Evolutionary conservation across 441 rosid genomes (phyloP).

Genomic region (Gossypium trilobum): DNA sequence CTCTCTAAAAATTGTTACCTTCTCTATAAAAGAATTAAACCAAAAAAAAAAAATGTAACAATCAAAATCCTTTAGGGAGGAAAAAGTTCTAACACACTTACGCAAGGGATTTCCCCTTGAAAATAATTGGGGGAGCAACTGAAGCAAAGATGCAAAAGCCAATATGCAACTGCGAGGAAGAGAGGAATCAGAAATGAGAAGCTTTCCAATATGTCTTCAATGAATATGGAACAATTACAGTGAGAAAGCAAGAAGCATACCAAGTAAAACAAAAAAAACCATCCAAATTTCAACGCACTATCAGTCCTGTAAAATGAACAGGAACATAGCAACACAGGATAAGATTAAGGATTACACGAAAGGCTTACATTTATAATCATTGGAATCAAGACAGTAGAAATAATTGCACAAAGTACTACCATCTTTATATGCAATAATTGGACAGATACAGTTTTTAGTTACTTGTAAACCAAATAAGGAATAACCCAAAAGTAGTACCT

Average conservation of each 20-base stretch:
- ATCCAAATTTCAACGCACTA: conserved; percentile 88
- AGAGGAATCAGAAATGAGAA: conserved; percentile 6
- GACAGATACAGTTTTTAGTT: neutral
- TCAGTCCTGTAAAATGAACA: conserved; percentile 63
- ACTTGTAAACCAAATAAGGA: neutral
- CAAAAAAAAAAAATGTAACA: neutral
- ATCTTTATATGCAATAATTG: neutral
- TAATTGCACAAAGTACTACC: neutral
- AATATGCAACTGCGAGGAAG: conserved; percentile 63
- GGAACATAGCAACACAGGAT: neutral
- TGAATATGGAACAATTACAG: conserved; percentile 11
- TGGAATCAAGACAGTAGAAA: neutral
- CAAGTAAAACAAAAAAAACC: conserved; percentile 74
- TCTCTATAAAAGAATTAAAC: neutral
- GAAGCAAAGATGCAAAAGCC: conserved; percentile 80
- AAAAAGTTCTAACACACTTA: conserved; percentile 29
- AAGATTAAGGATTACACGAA: neutral
- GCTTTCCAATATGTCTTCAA: conserved; percentile 12
- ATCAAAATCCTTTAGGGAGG: neutral
- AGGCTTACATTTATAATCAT: neutral
- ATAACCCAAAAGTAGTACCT: conserved; percentile 44
- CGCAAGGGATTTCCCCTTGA: conserved; percentile 96
- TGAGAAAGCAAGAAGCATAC: conserved; percentile 34
- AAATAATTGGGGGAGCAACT: conserved; percentile 89
- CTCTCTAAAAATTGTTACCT: neutral